These are phyloP conservation scores for Pythium apleroticum DNA, from an alignment of 352 stramenopile genomes.

Conservation along the genomic window DNA sequence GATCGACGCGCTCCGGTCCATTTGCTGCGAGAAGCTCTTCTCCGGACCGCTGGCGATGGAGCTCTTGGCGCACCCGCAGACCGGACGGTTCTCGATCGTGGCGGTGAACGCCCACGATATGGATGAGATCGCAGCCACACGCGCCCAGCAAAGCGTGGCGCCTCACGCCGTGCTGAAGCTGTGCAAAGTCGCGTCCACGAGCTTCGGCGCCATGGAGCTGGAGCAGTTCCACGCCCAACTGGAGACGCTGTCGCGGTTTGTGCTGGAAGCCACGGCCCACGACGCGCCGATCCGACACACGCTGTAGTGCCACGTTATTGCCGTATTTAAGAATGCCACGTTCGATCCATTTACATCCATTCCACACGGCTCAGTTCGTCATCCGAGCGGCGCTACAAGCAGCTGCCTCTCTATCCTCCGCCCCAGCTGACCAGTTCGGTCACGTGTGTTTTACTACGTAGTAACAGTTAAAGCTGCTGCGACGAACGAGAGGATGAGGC, in stretches of 20 bases:
- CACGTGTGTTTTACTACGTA: no score
- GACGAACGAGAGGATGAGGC: no score
- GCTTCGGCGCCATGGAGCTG: slow-evolving; percentile 21
- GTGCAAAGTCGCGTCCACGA: slow-evolving; percentile 19
- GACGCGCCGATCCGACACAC: slow-evolving; percentile 27
- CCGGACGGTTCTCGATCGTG: slow-evolving; percentile 20
- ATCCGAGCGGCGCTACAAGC: no score
- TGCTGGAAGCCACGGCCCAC: slow-evolving; percentile 28
- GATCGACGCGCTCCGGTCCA: slow-evolving; percentile 12
- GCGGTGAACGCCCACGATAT: slow-evolving; percentile 20
- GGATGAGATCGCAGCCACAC: slow-evolving; percentile 20
- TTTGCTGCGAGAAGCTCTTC: slow-evolving; percentile 23
- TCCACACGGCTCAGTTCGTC: no score
- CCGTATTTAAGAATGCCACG: not conserved
- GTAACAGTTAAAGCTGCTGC: no score
- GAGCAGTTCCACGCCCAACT: slow-evolving; percentile 42
- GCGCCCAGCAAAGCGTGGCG: slow-evolving; percentile 15
- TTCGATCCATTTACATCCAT: no score
- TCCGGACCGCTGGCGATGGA: slow-evolving; percentile 13
- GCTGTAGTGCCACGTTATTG: slow-evolving; percentile 5
- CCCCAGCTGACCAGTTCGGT: no score
- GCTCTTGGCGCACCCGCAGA: slow-evolving; percentile 20
- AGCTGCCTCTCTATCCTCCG: no score
- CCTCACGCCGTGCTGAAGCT: slow-evolving; percentile 24
- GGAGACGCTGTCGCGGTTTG: slow-evolving; percentile 29